phyloP scores from a whole-genome alignment of 2,329 filamentous ascomycete genomes.

The Fusarium sp. region DNA sequence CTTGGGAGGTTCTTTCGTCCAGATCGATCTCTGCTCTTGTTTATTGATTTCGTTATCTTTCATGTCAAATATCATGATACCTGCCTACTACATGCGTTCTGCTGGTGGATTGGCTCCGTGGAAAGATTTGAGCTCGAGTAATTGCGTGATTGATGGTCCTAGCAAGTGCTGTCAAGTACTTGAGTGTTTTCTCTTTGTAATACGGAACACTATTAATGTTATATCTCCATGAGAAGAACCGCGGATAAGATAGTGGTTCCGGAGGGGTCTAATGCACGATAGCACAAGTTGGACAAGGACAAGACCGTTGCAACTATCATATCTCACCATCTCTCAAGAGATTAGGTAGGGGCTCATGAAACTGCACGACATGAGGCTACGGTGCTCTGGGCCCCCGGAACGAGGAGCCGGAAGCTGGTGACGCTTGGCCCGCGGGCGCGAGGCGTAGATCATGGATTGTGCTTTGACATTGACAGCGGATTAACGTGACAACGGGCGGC shows the following conservation, averaged over 20 bases:
- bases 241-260: neutral
- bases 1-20: slow-evolving; percentile 4
- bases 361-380: slow-evolving; percentile 10
- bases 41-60: slow-evolving; percentile 5
- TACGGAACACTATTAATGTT: neutral
- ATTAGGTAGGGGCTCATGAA: slow-evolving; percentile 11
- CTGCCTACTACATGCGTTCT: neutral
- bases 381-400: neutral
- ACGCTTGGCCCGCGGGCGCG: slow-evolving; percentile 11
- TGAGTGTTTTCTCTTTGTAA: neutral
- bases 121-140: slow-evolving; percentile 3
- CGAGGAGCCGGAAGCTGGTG: slow-evolving; percentile 13
- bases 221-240: neutral
- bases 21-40: slow-evolving; percentile 1
- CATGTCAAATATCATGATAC: slow-evolving; percentile 13
- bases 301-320: neutral
- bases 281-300: neutral
- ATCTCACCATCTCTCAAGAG: neutral
- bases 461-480: slow-evolving; percentile 6
- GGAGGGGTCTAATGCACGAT: neutral
- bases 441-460: slow-evolving; percentile 17
- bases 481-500: slow-evolving; percentile 19
- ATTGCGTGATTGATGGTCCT: neutral
- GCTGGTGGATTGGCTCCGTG: slow-evolving; percentile 1
- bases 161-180: neutral